Conservation (phyloP, 2,329 filamentous ascomycete genomes). For the Amesomyces nigricolor region DNA sequence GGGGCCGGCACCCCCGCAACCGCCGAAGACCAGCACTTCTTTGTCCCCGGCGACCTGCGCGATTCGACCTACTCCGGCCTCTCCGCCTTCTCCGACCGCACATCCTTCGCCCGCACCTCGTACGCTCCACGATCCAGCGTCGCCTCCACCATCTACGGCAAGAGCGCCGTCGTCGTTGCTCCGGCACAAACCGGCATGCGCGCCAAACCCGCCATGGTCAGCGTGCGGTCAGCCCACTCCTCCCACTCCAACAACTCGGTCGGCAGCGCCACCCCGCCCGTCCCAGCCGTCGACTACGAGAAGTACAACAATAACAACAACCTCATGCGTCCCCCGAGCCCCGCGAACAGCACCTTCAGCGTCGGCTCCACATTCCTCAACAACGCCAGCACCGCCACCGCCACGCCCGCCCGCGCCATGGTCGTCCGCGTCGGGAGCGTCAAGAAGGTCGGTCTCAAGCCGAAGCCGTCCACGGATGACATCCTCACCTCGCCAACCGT, state of each 20-base stretch:
- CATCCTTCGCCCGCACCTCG: constrained; percentile 54
- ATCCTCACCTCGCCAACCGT: constrained; percentile 21
- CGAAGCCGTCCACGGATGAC: constrained; percentile 25
- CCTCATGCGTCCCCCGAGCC: constrained; percentile 45
- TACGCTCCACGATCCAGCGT: constrained; percentile 65
- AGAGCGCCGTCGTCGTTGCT: constrained; percentile 76
- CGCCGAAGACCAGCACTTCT: constrained; percentile 80
- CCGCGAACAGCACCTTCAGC: constrained; percentile 53
- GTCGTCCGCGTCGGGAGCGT: constrained; percentile 53
- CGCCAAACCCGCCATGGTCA: constrained; percentile 87
- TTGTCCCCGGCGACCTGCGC: constrained; percentile 82
- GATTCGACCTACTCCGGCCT: constrained; percentile 85
- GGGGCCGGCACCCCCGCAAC: constrained; percentile 50
- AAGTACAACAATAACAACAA: constrained; percentile 45
- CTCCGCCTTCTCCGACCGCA: constrained; percentile 57
- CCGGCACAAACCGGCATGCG: constrained; percentile 83
- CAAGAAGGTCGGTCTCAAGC: constrained; percentile 38
- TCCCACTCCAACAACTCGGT: constrained; percentile 49
- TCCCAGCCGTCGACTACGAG: constrained; percentile 64
- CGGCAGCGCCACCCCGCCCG: constrained; percentile 57
- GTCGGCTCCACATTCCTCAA: constrained; percentile 65
- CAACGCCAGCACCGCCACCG: constrained; percentile 54
- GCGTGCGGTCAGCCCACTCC: constrained; percentile 67
- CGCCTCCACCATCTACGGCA: constrained; percentile 89
- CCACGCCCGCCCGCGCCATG: constrained; percentile 52